Percentiles rank a stretch among this genome's conserved stretches.
phyloP scores from a whole-genome alignment of 176 grass and related monocot species.

The Poa pratensis region DNA sequence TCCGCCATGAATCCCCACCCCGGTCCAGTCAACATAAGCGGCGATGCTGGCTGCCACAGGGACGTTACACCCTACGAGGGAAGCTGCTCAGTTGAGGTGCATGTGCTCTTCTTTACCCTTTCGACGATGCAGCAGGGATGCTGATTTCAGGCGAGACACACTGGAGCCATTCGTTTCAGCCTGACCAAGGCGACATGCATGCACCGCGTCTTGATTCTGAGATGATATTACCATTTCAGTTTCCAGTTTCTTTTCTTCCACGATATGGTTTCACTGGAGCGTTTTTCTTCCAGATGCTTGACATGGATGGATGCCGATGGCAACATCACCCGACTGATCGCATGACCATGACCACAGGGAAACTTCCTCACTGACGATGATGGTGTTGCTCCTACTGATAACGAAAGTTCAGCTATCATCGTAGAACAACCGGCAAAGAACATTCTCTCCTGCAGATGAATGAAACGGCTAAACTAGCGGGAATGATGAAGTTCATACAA shows the following conservation, averaged over 20 bases:
- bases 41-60: background rate
- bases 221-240: background rate
- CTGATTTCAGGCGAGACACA: background rate
- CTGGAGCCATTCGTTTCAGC: background rate
- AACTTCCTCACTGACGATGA: background rate
- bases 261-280: background rate
- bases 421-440: background rate
- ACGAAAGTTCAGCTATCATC: background rate
- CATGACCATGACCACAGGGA: too few species aligned
- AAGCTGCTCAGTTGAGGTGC: background rate
- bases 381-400: background rate
- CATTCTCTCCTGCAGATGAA: background rate
- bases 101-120: background rate
- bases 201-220: too few species aligned
- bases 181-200: background rate
- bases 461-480: background rate
- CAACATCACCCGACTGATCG: too few species aligned
- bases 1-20: background rate
- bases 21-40: background rate
- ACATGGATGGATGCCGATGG: too few species aligned
- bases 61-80: too few species aligned
- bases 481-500: background rate
- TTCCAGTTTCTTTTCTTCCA: background rate
- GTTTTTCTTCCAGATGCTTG: background rate
- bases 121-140: background rate